Conservation (phyloP, 805 yeast species). For the Monosporozyma unispora region DNA sequence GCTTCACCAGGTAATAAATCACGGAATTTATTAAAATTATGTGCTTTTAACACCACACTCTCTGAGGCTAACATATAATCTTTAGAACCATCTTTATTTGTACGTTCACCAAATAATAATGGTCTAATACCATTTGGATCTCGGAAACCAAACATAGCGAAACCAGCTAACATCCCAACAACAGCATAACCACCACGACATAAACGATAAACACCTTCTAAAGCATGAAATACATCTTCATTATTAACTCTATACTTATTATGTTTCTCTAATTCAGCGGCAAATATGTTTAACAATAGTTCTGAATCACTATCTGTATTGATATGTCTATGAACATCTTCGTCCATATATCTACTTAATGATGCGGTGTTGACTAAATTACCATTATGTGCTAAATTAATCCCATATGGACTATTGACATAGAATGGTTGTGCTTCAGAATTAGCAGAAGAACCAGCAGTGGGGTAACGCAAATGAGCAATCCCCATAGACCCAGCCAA, state of each 20-base stretch:
- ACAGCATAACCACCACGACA: conserved; percentile 98
- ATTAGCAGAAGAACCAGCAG: conserved; percentile 93
- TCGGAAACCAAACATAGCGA: conserved; percentile 89
- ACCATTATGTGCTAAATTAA: conserved; percentile 86
- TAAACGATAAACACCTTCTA: conserved; percentile 67
- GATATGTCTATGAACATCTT: conserved; percentile 90
- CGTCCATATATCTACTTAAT: conserved; percentile 74
- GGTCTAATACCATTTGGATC: conserved; percentile 98
- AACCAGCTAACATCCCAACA: conserved; percentile 91
- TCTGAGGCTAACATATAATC: conserved; percentile 96
- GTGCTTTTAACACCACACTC: conserved; percentile 89
- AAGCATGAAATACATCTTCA: conserved; percentile 78
- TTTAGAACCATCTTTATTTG: conserved; percentile 52
- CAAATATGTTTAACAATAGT: conserved; percentile 79
- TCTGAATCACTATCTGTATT: conserved; percentile 97
- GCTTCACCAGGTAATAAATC: conserved; percentile 95
- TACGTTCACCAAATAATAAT: conserved; percentile 74
- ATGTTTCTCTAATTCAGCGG: conserved; percentile 81
- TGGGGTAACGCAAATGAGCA: conserved; percentile 91
- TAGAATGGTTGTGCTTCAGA: conserved; percentile 98
- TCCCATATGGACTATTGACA: conserved; percentile 94
- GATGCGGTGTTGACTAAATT: conserved; percentile 82
- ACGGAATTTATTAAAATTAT: conserved; percentile 68
- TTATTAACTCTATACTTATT: conserved; percentile 90
- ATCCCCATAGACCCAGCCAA: conserved; percentile 92